phyloP scores from a whole-genome alignment of 805 yeast genomes.

The Ogataea wickerhamii region DNA sequence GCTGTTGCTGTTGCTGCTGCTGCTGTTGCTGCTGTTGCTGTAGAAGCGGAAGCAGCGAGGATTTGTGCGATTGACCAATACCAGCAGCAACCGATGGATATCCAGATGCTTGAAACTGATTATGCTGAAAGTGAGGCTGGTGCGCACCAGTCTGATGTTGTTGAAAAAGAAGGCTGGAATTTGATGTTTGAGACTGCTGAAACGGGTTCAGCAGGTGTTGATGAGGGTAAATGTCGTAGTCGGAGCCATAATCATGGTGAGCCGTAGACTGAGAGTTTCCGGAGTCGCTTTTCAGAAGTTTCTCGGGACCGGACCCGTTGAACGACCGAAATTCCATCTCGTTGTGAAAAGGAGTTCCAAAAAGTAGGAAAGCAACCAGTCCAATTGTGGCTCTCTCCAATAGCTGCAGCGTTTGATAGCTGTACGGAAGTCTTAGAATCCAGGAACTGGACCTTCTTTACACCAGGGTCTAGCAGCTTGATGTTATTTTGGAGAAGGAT shows the following conservation, averaged over 20 bases:
- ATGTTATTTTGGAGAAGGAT: too few species aligned
- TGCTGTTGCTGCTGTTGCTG: conserved; percentile 3
- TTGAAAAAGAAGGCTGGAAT: conserved; percentile 1
- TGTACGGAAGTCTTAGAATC: too few species aligned
- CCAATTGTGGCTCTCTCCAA: not conserved
- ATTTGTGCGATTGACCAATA: too few species aligned
- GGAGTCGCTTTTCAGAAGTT: conserved; percentile 6
- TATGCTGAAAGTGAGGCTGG: conserved; percentile 3
- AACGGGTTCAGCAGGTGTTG: conserved; percentile 5
- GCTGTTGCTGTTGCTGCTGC: conserved; percentile 2
- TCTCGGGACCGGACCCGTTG: conserved; percentile 4
- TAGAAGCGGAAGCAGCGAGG: too few species aligned
- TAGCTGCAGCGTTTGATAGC: too few species aligned
- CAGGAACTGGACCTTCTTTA: too few species aligned
- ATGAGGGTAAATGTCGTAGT: conserved; percentile 3
- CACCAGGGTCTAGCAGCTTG: too few species aligned
- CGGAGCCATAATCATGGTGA: not conserved
- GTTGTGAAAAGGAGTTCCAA: conserved; percentile 1
- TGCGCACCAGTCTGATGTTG: conserved; percentile 4
- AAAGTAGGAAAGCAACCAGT: not conserved
- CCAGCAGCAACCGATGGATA: too few species aligned
- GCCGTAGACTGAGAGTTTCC: not conserved
- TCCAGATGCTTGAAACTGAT: conserved; percentile 4
- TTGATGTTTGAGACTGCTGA: conserved; percentile 1
- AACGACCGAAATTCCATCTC: conserved; percentile 7